Evolutionary conservation across 495 filamentous ascomycete species (phyloP).

Genomic region (Elasticomyces elasticus): DNA sequence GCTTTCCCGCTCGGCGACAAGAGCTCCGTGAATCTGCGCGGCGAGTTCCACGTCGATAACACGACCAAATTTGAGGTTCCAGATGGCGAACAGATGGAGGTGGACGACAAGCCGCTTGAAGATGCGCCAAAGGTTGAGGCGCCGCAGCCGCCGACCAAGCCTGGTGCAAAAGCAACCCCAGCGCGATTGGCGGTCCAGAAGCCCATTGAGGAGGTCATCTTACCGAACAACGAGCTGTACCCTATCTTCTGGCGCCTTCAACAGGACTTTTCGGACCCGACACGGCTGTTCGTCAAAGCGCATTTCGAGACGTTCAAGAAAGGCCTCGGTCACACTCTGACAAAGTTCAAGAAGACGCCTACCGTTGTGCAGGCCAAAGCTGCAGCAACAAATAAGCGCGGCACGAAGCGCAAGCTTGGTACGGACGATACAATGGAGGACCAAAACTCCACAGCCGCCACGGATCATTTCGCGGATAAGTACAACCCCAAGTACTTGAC

Average conservation of each 20-base stretch:
- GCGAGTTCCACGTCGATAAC: constrained; percentile 94
- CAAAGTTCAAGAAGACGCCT: constrained; percentile 67
- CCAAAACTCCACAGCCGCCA: constrained; percentile 32
- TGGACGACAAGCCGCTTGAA: constrained; percentile 25
- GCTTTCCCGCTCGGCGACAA: constrained; percentile 92
- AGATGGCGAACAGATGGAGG: constrained; percentile 49
- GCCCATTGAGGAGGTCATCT: constrained; percentile 31
- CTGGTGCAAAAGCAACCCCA: constrained; percentile 8
- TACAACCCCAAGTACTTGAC: constrained; percentile 98
- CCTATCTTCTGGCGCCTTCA: constrained; percentile 92
- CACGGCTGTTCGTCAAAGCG: constrained; percentile 58
- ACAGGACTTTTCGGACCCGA: constrained; percentile 81
- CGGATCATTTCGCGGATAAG: constrained; percentile 54
- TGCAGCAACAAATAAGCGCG: constrained; percentile 50
- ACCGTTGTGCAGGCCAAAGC: constrained; percentile 52
- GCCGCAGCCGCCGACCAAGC: constrained; percentile 26
- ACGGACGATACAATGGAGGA: constrained; percentile 56
- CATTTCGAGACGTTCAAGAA: constrained; percentile 68
- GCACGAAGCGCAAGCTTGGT: constrained; percentile 62
- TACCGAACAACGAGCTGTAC: constrained; percentile 68
- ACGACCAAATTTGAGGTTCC: constrained; percentile 69
- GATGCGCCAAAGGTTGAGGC: constrained; percentile 7
- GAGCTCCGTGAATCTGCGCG: constrained; percentile 91
- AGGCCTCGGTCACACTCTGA: constrained; percentile 67
- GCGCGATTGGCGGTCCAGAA: constrained; percentile 7